Percentiles rank a stretch among this genome's conserved stretches.
Evolutionary conservation across 805 yeast species (phyloP).

Genomic region (Saccharomyces paradoxus): DNA sequence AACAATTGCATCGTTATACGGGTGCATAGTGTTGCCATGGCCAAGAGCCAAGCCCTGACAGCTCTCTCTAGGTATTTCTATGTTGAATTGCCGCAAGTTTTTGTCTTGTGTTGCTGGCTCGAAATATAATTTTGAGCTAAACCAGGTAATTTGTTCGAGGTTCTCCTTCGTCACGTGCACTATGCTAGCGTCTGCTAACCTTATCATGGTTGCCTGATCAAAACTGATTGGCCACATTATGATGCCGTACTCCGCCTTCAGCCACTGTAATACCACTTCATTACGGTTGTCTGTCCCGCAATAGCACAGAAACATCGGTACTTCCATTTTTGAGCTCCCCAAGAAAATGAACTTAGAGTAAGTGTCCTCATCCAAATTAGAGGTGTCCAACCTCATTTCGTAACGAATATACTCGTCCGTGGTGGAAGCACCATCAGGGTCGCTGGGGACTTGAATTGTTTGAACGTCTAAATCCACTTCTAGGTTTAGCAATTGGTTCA

Average conservation of each 20-base stretch:
- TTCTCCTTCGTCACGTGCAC: constrained; percentile 9
- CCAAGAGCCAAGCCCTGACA: constrained; percentile 13
- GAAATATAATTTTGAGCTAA: constrained; percentile 24
- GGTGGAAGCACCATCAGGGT: background rate
- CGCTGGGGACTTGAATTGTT: background rate
- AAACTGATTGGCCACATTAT: constrained; percentile 21
- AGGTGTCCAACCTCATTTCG: constrained; percentile 5
- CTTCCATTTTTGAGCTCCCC: constrained; percentile 7
- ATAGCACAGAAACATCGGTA: constrained; percentile 13
- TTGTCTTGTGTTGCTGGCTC: constrained; percentile 16
- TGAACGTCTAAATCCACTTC: background rate
- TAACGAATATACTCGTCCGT: constrained; percentile 8
- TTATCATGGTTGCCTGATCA: constrained; percentile 18
- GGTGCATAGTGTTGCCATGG: background rate
- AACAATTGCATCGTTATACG: constrained; percentile 11
- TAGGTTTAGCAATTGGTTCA: background rate
- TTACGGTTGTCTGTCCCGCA: constrained; percentile 6
- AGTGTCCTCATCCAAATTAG: constrained; percentile 1
- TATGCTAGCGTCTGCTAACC: constrained; percentile 19
- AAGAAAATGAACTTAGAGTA: constrained; percentile 5
- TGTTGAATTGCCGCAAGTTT: constrained; percentile 16
- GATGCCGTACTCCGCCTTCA: constrained; percentile 21
- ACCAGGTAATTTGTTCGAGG: constrained; percentile 9
- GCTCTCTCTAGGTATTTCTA: constrained; percentile 24
- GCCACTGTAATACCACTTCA: constrained; percentile 20